A percentile compares a stretch with the other conserved stretches of the same genome.
phyloP scores from a whole-genome alignment of 495 filamentous ascomycete genomes.

The Trichoderma parareesei region DNA sequence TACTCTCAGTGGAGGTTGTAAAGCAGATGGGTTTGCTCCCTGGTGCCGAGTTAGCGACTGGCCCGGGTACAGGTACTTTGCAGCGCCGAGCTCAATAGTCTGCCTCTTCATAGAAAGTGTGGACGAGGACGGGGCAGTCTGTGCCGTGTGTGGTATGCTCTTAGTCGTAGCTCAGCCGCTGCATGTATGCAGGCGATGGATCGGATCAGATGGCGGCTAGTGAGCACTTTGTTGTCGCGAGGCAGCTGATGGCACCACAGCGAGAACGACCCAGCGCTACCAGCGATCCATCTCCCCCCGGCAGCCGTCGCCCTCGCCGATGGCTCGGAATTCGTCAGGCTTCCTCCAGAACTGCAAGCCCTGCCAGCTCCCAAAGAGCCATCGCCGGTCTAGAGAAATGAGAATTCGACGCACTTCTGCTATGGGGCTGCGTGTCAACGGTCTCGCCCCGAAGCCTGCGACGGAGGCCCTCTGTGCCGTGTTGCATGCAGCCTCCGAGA shows the following conservation, averaged over 20 bases:
- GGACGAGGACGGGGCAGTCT: too few species aligned
- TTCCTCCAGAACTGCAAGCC: not conserved
- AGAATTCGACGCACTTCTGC: too few species aligned
- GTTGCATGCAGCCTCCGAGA: too few species aligned
- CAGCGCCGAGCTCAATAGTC: not conserved
- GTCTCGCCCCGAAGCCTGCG: too few species aligned
- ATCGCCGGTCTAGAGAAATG: too few species aligned
- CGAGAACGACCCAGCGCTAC: too few species aligned
- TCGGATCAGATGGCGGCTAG: not conserved
- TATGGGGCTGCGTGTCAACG: too few species aligned
- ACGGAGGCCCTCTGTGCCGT: too few species aligned
- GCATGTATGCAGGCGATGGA: not conserved
- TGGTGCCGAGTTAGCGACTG: not conserved
- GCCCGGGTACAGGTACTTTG: not conserved
- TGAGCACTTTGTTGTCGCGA: not conserved
- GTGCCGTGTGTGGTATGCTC: too few species aligned
- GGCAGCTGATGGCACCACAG: slow-evolving; percentile 1
- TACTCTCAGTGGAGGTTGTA: not conserved
- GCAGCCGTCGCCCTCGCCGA: slow-evolving; percentile 4
- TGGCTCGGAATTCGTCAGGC: not conserved
- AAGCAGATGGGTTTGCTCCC: not conserved
- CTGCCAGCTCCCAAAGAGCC: too few species aligned
- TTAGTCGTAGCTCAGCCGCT: not conserved
- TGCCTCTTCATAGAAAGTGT: not conserved
- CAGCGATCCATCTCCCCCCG: not conserved